Evolutionary conservation across 768 basidiomycete genomes (phyloP).

Genomic region (Boletellus ananas): DNA sequence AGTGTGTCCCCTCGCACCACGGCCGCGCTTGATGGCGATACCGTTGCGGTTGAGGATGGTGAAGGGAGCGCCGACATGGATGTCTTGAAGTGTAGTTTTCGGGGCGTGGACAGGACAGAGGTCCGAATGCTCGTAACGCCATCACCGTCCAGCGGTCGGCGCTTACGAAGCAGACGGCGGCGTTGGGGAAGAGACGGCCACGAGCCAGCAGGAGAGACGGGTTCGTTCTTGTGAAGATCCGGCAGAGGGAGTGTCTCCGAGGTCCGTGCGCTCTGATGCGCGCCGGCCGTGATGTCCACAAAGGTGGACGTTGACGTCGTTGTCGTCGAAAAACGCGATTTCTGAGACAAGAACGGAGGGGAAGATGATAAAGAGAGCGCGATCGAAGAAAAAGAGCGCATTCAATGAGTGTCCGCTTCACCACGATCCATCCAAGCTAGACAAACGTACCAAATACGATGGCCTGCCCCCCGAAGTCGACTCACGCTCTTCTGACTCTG

Average conservation of each 20-base stretch:
- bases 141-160: slow-evolving; percentile 16
- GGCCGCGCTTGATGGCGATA: background rate
- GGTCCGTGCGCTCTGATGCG: slow-evolving; percentile 1
- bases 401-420: background rate
- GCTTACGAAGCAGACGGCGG: slow-evolving; percentile 30
- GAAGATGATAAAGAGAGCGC: background rate
- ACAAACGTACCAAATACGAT: slow-evolving; percentile 15
- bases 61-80: slow-evolving; percentile 4
- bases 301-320: slow-evolving; percentile 34
- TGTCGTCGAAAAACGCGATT: slow-evolving; percentile 34
- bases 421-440: background rate
- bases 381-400: background rate
- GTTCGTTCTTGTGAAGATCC: background rate
- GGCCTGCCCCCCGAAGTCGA: background rate
- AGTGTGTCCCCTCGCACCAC: background rate
- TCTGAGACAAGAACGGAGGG: slow-evolving; percentile 12
- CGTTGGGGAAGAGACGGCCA: slow-evolving; percentile 24
- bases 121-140: background rate
- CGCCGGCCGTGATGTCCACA: slow-evolving; percentile 13
- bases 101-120: slow-evolving; percentile 13
- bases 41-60: background rate
- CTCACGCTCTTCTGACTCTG: slow-evolving; percentile 16
- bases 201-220: slow-evolving; percentile 15
- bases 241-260: slow-evolving; percentile 4
- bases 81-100: background rate